Evolutionary conservation across 306 rosid species (phyloP), one percentile per base, ranked within the genome.

Genomic region (Corylus heterophylla): DNA sequence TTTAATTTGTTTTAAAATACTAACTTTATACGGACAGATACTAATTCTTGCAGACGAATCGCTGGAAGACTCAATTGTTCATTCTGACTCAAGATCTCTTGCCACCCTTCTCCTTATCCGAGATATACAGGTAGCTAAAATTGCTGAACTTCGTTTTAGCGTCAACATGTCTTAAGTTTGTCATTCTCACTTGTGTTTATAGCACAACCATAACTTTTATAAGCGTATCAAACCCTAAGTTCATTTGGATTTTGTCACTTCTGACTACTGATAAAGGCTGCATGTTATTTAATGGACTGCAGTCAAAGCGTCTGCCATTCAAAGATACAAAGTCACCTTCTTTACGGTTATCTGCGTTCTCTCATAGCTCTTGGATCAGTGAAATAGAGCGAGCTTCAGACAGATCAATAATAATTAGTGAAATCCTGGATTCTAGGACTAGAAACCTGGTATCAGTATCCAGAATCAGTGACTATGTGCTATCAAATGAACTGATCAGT

Each of bases 301-400:
- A 94, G 98, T 92, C 98, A 25, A 89, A 85, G 59, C 97, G 98
- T 83, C 94, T 94, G 63, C 98, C 97, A 39, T 78, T 83, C 90
- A 92, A 83, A 80, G 97, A 92, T 78, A 84, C 85, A 31, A 92
- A 83, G 83, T 69, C 94, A 76, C 74, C 86, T 76, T 83, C 94
- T 82, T 76, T 86, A 80, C 81, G 97, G 80, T 73, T 87, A 69
- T 84, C 97, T 50, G 98, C 95, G 76, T 94, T 94, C 77, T 94
- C 92, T 48, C 98, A 92, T 86, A 90, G 90, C 91, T 91, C 97
- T 20, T 94, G 98, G 98, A 90, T 94, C 76, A 89, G 97, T 8
- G 94, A 89, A 90, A 94, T 94, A 97, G 97, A 94, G 87, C 97
- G 91, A 85, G 98, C 98, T 44, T 95, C 98, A 5, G 94, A 92